A percentile compares a stretch with the other conserved stretches of the same genome.
Conservation (phyloP, 805 yeast species). For the Pichia cephalocereana region DNA sequence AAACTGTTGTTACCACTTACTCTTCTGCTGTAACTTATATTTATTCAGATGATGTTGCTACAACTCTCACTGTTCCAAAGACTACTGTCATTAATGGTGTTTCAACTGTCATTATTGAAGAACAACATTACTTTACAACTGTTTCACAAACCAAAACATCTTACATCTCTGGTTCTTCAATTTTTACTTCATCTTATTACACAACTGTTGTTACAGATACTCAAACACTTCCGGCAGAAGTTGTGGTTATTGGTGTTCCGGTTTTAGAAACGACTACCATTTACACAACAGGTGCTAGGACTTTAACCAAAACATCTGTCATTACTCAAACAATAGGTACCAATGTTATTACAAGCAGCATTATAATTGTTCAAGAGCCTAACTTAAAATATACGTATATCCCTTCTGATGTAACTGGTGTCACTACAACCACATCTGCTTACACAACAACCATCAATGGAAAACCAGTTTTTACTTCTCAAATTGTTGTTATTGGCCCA, state of each 20-base stretch:
- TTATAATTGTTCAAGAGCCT: conserved; percentile 2
- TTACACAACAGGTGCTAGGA: background rate
- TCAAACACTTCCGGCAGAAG: background rate
- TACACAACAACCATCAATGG: background rate
- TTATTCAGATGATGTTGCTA: background rate
- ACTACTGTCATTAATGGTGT: background rate
- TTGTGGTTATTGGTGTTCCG: conserved; percentile 2
- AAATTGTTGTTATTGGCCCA: conserved; percentile 5
- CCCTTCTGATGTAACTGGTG: background rate
- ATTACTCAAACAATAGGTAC: background rate
- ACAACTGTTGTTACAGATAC: background rate
- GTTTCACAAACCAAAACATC: background rate
- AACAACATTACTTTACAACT: background rate
- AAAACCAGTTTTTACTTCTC: background rate
- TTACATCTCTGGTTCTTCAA: background rate
- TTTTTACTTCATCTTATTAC: background rate
- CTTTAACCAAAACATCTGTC: background rate
- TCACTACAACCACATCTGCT: background rate
- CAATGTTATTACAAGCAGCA: background rate
- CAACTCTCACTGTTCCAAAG: background rate
- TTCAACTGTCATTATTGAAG: background rate
- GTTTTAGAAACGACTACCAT: background rate
- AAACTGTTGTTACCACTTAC: background rate
- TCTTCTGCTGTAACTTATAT: background rate
- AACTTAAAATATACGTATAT: conserved; percentile 1